phyloP scores from a whole-genome alignment of 2,329 filamentous ascomycete genomes.

The Fusarium sp. region DNA sequence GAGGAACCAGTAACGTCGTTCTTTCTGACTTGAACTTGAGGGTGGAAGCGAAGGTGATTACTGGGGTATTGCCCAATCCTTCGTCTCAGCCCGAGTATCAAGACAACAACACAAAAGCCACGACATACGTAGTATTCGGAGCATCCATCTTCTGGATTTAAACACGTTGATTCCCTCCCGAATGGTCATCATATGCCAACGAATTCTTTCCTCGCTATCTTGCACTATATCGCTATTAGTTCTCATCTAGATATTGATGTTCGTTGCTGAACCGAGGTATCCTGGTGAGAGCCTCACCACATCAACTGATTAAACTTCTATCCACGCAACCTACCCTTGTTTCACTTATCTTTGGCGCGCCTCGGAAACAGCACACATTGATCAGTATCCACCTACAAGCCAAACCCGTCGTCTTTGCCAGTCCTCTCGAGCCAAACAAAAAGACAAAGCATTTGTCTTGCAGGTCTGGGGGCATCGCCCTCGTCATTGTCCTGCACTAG shows the following conservation, averaged over 20 bases:
- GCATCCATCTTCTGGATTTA: background rate
- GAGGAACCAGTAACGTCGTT: background rate
- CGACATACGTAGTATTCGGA: background rate
- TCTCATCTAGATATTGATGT: background rate
- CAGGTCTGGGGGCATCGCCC: conserved; percentile 1
- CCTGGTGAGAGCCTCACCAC: background rate
- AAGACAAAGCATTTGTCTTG: background rate
- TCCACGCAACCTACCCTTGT: background rate
- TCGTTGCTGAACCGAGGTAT: background rate
- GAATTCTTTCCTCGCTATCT: background rate
- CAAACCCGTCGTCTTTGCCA: background rate
- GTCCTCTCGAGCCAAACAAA: background rate
- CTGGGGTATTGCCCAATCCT: conserved; percentile 2
- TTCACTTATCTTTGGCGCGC: conserved; percentile 3
- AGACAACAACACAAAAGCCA: conserved; percentile 6
- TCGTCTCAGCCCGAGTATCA: conserved; percentile 5
- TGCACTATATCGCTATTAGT: background rate
- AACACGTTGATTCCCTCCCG: background rate
- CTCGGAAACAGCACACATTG: background rate
- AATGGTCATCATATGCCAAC: background rate
- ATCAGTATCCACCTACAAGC: conserved; percentile 7
- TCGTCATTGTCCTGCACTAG: conserved; percentile 8
- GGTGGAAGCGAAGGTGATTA: background rate
- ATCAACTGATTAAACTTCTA: background rate
- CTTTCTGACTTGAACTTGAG: background rate